Percentiles rank a stretch among this genome's conserved stretches.
These are phyloP conservation scores for Phytophthora brassicae DNA, from an alignment of 352 stramenopile genomes.

Conservation along the genomic window DNA sequence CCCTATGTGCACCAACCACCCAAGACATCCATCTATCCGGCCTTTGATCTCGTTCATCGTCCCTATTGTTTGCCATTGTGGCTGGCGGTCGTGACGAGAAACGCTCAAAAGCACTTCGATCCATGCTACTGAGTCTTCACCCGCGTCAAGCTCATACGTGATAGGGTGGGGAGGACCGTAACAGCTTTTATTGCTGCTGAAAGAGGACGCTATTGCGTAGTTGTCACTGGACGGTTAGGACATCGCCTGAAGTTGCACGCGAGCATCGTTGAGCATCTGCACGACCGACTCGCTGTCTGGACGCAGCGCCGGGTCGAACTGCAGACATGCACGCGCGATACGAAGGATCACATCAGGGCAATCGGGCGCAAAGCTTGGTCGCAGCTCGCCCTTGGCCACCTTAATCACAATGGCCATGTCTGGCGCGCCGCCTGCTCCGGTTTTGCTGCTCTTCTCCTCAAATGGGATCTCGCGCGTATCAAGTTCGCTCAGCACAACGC, in stretches of 20 bases:
- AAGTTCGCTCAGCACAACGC: conserved; percentile 84
- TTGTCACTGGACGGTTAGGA: conserved; percentile 32
- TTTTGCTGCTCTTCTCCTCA: conserved; percentile 81
- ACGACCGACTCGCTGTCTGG: conserved; percentile 68
- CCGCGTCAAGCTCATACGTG: conserved; percentile 23
- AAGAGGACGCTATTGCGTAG: conserved; percentile 35
- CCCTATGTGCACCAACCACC: conserved; percentile 25
- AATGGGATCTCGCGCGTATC: conserved; percentile 89
- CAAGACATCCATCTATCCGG: conserved; percentile 15
- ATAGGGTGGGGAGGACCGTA: conserved; percentile 42
- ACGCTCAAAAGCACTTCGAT: conserved; percentile 29
- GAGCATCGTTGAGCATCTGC: conserved; percentile 80
- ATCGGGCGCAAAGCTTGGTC: conserved; percentile 68
- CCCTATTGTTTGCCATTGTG: conserved; percentile 19
- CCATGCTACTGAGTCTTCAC: conserved; percentile 27
- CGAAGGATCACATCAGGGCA: conserved; percentile 60
- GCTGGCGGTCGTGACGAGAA: conserved; percentile 26
- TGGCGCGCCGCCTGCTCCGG: conserved; percentile 46
- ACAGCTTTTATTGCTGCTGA: conserved; percentile 60
- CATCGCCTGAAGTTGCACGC: conserved; percentile 53
- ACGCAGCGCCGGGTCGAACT: conserved; percentile 83
- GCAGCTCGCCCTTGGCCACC: conserved; percentile 79
- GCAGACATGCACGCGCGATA: conserved; percentile 82
- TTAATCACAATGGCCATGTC: conserved; percentile 89
- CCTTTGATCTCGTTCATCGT: conserved; percentile 11